A percentile compares a stretch with the other conserved stretches of the same genome.
phyloP scores from a whole-genome alignment of 139 green algal genomes.

The Coelastrella sp. region DNA sequence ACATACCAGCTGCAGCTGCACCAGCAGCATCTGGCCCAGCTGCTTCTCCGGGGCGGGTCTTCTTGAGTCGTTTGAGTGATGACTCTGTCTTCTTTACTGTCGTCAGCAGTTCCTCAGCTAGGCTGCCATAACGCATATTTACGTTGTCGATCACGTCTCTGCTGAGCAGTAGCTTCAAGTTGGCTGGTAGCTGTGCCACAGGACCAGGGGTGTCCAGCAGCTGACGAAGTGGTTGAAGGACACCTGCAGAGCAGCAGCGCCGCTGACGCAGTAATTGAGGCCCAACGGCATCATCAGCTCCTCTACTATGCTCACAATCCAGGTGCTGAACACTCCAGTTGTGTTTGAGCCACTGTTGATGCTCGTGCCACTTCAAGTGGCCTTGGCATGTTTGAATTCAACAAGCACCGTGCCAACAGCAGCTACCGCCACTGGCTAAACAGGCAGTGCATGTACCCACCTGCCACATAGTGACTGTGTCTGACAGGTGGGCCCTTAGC shows the following conservation, averaged over 20 bases:
- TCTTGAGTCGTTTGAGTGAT: slow-evolving; percentile 89
- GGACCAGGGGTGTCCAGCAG: slow-evolving; percentile 50
- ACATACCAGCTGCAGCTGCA: slow-evolving; percentile 55
- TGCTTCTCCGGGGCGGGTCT: slow-evolving; percentile 62
- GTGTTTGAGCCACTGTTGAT: too few species aligned
- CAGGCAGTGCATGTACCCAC: slow-evolving; percentile 9
- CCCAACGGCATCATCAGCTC: neutral
- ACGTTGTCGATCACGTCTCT: slow-evolving; percentile 55
- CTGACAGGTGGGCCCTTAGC: slow-evolving; percentile 82
- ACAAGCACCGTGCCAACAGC: too few species aligned
- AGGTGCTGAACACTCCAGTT: too few species aligned
- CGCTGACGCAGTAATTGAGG: neutral
- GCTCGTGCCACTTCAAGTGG: too few species aligned
- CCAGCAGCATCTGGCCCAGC: slow-evolving; percentile 32
- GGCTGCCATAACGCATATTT: slow-evolving; percentile 49
- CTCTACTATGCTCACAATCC: too few species aligned
- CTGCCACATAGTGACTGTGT: slow-evolving; percentile 87
- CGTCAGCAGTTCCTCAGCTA: slow-evolving; percentile 84
- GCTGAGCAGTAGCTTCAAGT: slow-evolving; percentile 42
- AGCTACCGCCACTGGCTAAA: neutral
- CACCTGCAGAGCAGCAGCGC: slow-evolving; percentile 38
- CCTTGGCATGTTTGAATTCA: too few species aligned
- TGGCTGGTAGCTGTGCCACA: slow-evolving; percentile 1
- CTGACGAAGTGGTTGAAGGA: slow-evolving; percentile 57
- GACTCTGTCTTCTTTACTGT: slow-evolving; percentile 92